Percentiles rank a stretch among this genome's conserved stretches.
Conservation (phyloP, 352 stramenopile species). For the Globisporangium radiosum region DNA sequence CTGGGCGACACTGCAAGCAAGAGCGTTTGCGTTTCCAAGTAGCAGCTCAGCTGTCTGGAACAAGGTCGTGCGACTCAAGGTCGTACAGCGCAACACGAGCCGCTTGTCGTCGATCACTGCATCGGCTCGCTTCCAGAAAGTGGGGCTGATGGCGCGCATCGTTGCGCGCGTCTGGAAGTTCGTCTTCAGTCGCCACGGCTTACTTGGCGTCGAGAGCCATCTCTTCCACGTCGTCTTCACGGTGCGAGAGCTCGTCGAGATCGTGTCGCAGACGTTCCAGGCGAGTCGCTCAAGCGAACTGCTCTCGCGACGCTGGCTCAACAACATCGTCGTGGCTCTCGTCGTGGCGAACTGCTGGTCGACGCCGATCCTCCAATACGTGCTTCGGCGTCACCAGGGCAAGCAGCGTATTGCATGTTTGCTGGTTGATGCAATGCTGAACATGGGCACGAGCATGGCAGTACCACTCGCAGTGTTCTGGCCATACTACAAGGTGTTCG, state of each 20-base stretch:
- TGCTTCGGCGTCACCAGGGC: neutral
- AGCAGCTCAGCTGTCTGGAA: neutral
- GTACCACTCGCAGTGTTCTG: slow-evolving; percentile 17
- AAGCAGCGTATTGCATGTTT: slow-evolving; percentile 17
- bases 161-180: neutral
- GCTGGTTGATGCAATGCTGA: slow-evolving; percentile 14
- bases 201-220: slow-evolving; percentile 13
- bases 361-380: slow-evolving; percentile 10
- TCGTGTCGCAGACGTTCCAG: slow-evolving; percentile 14
- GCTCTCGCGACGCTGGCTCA: slow-evolving; percentile 2
- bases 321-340: slow-evolving; percentile 1
- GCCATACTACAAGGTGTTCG: slow-evolving; percentile 15
- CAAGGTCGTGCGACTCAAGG: neutral
- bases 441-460: slow-evolving; percentile 11
- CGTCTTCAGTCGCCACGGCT: slow-evolving; percentile 1
- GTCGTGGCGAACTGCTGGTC: slow-evolving; percentile 13
- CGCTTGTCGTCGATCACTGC: neutral
- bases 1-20: neutral
- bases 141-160: neutral
- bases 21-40: neutral
- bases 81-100: neutral
- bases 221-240: slow-evolving; percentile 7
- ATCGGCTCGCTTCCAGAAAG: neutral
- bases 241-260: slow-evolving; percentile 10
- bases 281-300: slow-evolving; percentile 12